Evolutionary conservation across 768 basidiomycete genomes (phyloP), one percentile per base, ranked within the genome.

Genomic region (Pseudohyphozyma bogoriensis): DNA sequence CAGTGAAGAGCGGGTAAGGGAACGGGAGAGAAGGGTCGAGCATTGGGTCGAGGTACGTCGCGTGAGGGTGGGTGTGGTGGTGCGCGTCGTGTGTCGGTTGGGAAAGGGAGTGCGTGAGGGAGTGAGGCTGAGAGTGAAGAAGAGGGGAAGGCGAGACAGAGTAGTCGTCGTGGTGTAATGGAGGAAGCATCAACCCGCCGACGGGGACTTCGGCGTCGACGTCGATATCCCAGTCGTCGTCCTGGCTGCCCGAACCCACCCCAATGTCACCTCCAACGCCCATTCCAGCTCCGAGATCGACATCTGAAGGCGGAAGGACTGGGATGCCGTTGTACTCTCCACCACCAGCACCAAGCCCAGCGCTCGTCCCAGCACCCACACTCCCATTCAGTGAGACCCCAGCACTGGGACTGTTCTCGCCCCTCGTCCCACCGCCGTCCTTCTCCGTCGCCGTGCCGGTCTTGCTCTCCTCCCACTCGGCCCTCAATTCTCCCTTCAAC

Each of bases 401-500:
- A n/a, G n/a, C n/a, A n/a, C n/a, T n/a, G n/a, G n/a, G n/a, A n/a
- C n/a, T 6, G 44, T 20, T 5, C 3, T 24, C 24, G 16, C 24
- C 24, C 4, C 26, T n/a, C n/a, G n/a, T 45, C n/a, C n/a, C 24
- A 24, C 26, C 13, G 44, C 37, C 18, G 37, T 18, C 18, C 11
- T 10, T 26, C 28, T 1, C 31, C 45, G 4, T 32, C 12, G 26
- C 33, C 37, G 49, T 28, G 16, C 1, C 42, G 37, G n/a, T 50
- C 24, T 20, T 32, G 36, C 26, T 37, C 51, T 4, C 4, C 50
- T 22, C 9, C 35, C 2, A n/a, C 13, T 55, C 61, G 4, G 4
- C 35, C 4, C 11, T 31, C 26, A 55, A 46, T 28, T 63, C 59
- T 12, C 65, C 62, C 9, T 40, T 29, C 16, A 67, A 31, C 20